Percentiles rank a stretch among this genome's conserved stretches.
phyloP scores from a whole-genome alignment of 768 basidiomycete genomes.

The Boletus vermiculosoides region DNA sequence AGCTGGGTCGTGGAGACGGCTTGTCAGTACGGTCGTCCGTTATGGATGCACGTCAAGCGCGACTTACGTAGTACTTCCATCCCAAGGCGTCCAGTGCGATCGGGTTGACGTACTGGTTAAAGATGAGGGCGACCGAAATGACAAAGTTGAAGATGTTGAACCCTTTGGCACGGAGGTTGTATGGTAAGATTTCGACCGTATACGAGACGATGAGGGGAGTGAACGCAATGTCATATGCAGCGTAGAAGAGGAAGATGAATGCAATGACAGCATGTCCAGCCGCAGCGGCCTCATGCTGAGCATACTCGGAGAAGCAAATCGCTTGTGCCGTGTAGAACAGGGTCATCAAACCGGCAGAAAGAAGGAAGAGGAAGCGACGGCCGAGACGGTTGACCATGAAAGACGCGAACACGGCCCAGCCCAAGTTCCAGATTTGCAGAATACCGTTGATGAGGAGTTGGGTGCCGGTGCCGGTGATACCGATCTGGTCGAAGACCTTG shows the following conservation, averaged over 20 bases:
- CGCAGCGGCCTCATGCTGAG: constrained; percentile 35
- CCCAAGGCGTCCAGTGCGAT: constrained; percentile 60
- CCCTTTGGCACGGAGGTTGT: constrained; percentile 79
- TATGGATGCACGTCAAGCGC: neutral
- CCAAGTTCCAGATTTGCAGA: constrained; percentile 79
- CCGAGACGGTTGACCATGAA: constrained; percentile 64
- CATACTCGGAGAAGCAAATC: constrained; percentile 58
- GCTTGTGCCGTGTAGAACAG: constrained; percentile 70
- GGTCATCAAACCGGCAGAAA: constrained; percentile 57
- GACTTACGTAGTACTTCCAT: constrained; percentile 76
- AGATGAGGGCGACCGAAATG: constrained; percentile 77
- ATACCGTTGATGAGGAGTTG: constrained; percentile 85
- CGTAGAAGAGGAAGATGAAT: constrained; percentile 83
- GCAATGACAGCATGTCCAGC: constrained; percentile 75
- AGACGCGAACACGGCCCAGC: constrained; percentile 57
- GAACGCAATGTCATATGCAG: constrained; percentile 78
- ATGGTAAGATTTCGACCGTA: constrained; percentile 87
- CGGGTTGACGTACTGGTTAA: constrained; percentile 89
- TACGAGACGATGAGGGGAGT: constrained; percentile 85
- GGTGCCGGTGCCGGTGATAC: constrained; percentile 56
- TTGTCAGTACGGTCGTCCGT: neutral
- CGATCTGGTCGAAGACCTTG: constrained; percentile 66
- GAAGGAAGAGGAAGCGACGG: constrained; percentile 68
- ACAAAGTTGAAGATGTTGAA: constrained; percentile 79
- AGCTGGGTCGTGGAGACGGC: constrained; percentile 35